Conservation (phyloP, 805 yeast genomes). For the Metschnikowia gelsemii region DNA sequence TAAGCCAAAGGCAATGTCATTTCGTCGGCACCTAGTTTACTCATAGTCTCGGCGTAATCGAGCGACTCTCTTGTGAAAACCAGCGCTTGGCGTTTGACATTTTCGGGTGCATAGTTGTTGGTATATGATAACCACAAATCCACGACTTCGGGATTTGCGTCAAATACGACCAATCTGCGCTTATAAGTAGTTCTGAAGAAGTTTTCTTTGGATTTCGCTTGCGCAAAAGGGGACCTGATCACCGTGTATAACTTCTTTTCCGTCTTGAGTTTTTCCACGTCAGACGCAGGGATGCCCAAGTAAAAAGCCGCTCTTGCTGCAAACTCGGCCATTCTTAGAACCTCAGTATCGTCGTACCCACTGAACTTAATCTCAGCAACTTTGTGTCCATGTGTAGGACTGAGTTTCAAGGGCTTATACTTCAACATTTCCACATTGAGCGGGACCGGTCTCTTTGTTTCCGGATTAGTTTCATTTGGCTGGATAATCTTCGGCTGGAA, state of each 20-base stretch:
- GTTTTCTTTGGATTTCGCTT: slow-evolving; percentile 92
- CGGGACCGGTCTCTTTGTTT: slow-evolving; percentile 63
- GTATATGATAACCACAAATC: slow-evolving; percentile 80
- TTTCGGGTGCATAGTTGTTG: slow-evolving; percentile 72
- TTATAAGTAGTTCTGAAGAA: slow-evolving; percentile 84
- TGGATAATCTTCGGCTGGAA: slow-evolving; percentile 34
- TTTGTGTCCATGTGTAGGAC: slow-evolving; percentile 65
- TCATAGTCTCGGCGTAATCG: slow-evolving; percentile 34
- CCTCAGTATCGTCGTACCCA: slow-evolving; percentile 65
- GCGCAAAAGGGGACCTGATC: slow-evolving; percentile 87
- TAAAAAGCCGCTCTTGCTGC: slow-evolving; percentile 88
- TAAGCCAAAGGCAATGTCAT: slow-evolving; percentile 36
- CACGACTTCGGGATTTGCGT: slow-evolving; percentile 79
- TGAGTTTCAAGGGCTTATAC: slow-evolving; percentile 73
- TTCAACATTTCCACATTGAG: slow-evolving; percentile 78
- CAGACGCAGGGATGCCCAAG: slow-evolving; percentile 81
- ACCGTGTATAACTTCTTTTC: slow-evolving; percentile 91
- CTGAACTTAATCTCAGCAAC: slow-evolving; percentile 77
- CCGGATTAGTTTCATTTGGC: slow-evolving; percentile 22
- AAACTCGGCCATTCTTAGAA: slow-evolving; percentile 80
- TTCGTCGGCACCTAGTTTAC: slow-evolving; percentile 28
- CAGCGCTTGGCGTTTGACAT: slow-evolving; percentile 79
- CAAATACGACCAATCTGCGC: slow-evolving; percentile 72
- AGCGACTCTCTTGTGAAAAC: slow-evolving; percentile 48
- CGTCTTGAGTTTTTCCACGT: slow-evolving; percentile 65